A percentile compares a stretch with the other conserved stretches of the same genome.
phyloP scores from a whole-genome alignment of 2,329 filamentous ascomycete species.

The Hypoxylon sp. region DNA sequence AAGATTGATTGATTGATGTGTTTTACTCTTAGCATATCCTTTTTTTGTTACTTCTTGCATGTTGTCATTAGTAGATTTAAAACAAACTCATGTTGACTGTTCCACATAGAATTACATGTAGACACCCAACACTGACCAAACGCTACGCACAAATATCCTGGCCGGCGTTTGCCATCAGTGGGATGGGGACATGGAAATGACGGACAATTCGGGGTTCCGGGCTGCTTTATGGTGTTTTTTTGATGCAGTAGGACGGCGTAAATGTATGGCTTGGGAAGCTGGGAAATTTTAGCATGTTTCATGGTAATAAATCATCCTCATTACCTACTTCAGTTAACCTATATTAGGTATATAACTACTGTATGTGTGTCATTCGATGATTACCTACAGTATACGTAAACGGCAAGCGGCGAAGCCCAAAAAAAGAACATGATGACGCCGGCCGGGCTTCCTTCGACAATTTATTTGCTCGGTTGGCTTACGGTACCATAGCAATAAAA shows the following conservation, averaged over 20 bases:
- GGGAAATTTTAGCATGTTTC: constrained; percentile 43
- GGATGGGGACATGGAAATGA: constrained; percentile 5
- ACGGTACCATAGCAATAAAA: background rate
- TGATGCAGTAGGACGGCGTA: constrained; percentile 36
- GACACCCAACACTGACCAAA: constrained; percentile 14
- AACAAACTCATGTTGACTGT: constrained; percentile 13
- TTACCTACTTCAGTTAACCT: background rate
- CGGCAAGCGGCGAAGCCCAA: background rate
- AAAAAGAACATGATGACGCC: constrained; percentile 6
- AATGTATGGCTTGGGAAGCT: constrained; percentile 43
- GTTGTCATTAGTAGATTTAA: constrained; percentile 41
- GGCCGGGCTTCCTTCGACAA: background rate
- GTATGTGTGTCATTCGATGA: constrained; percentile 7
- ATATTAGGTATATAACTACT: background rate
- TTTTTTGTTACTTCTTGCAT: constrained; percentile 24
- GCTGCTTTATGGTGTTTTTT: constrained; percentile 9
- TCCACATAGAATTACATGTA: constrained; percentile 28
- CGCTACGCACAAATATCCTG: constrained; percentile 1
- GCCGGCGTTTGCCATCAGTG: constrained; percentile 24
- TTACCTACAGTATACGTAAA: constrained; percentile 1
- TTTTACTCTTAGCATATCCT: constrained; percentile 9
- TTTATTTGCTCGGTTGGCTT: background rate
- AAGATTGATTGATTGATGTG: constrained; percentile 69
- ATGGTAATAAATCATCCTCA: constrained; percentile 21
- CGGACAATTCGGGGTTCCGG: constrained; percentile 21